A percentile compares a stretch with the other conserved stretches of the same genome.
These are phyloP conservation scores for Gymnopus androsaceus DNA, from an alignment of 1,284 basidiomycete species.

Conservation along the genomic window DNA sequence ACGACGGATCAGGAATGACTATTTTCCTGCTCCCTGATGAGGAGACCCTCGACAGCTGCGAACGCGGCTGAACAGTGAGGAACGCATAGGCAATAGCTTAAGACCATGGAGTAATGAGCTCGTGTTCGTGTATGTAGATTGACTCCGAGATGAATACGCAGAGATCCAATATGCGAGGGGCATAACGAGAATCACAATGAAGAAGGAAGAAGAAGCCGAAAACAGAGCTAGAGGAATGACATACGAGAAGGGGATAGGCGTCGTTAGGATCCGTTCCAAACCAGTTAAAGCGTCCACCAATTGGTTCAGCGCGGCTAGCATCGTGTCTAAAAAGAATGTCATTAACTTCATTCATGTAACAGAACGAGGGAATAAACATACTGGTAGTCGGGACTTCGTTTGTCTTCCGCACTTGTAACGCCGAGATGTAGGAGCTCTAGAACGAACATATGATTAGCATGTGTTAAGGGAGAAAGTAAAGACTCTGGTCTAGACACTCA, in stretches of 20 bases:
- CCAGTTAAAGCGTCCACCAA: constrained; percentile 71
- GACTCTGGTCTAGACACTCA: constrained; percentile 38
- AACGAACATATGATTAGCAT: constrained; percentile 3
- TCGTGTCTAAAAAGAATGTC: constrained; percentile 40
- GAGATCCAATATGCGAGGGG: neutral
- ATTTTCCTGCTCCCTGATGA: no score
- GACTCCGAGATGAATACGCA: neutral
- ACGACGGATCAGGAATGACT: no score
- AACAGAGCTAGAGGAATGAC: constrained; percentile 18
- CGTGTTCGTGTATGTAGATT: neutral
- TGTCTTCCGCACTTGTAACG: constrained; percentile 59
- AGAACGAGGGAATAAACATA: constrained; percentile 31
- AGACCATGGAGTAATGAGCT: no score
- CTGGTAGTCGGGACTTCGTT: constrained; percentile 69
- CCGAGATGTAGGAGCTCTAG: constrained; percentile 67
- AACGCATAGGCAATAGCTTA: neutral
- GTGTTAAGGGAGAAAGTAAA: neutral
- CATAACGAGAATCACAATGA: neutral
- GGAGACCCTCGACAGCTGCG: no score
- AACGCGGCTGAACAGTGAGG: no score
- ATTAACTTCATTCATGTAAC: neutral
- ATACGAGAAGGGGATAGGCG: constrained; percentile 79
- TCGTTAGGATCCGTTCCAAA: constrained; percentile 76
- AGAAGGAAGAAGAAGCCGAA: neutral
- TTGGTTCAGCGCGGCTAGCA: constrained; percentile 53